Evolutionary conservation across 192 early-diverging fungal genomes (phyloP).

Genomic region (Mortierella antarctica): DNA sequence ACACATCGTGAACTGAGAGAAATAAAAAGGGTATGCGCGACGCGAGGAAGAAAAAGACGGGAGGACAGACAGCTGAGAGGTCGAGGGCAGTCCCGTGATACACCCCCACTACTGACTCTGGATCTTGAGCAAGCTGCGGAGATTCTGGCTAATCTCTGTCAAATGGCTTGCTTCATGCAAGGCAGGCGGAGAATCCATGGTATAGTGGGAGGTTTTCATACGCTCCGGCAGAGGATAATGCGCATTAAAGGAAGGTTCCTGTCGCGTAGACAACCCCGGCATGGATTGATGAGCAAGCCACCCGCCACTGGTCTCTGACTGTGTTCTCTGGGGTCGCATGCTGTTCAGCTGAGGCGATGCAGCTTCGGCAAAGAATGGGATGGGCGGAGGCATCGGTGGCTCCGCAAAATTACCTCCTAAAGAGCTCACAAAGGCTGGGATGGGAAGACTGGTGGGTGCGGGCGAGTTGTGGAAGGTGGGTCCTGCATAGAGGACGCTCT

Average conservation of each 20-base stretch:
- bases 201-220: slow-evolving; percentile 54
- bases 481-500: slow-evolving; percentile 57
- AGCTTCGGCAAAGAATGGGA: slow-evolving; percentile 33
- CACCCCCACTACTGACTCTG: slow-evolving; percentile 33
- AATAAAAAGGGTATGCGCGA: not conserved
- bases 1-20: not conserved
- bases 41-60: not conserved
- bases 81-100: not conserved
- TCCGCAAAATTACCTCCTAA: not conserved
- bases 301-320: slow-evolving; percentile 25
- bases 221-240: slow-evolving; percentile 40
- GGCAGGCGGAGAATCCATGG: slow-evolving; percentile 12
- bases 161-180: slow-evolving; percentile 17
- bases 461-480: slow-evolving; percentile 68
- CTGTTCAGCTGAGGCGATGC: slow-evolving; percentile 35
- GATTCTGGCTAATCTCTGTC: slow-evolving; percentile 57
- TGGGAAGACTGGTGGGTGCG: slow-evolving; percentile 62
- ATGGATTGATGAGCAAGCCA: slow-evolving; percentile 24
- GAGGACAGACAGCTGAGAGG: not conserved
- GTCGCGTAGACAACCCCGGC: slow-evolving; percentile 4
- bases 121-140: slow-evolving; percentile 61
- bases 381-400: slow-evolving; percentile 3
- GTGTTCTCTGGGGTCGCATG: slow-evolving; percentile 25
- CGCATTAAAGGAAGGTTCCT: not conserved
- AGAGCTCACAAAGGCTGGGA: slow-evolving; percentile 55